Percentiles rank a stretch among this genome's conserved stretches.
phyloP scores from a whole-genome alignment of 2,329 filamentous ascomycete species.

The Apiospora arundinis region DNA sequence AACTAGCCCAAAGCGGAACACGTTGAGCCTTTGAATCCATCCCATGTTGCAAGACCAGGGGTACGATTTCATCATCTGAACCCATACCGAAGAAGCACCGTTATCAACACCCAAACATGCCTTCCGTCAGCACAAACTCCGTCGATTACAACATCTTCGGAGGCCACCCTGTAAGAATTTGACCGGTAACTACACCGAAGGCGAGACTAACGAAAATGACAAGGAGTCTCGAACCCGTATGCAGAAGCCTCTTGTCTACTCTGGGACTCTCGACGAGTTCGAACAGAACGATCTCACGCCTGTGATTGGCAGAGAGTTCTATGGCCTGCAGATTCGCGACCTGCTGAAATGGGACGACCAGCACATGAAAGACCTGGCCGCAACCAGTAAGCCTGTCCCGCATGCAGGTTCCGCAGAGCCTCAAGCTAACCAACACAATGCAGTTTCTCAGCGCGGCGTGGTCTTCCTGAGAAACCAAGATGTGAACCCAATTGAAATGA shows the following conservation, averaged over 20 bases:
- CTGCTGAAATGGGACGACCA: constrained; percentile 31
- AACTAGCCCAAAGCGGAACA: constrained; percentile 23
- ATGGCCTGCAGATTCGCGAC: constrained; percentile 41
- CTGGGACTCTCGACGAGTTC: constrained; percentile 48
- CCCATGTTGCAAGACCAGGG: constrained; percentile 10
- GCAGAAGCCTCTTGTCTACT: constrained; percentile 45
- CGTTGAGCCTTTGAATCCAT: background rate
- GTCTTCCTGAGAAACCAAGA: constrained; percentile 58
- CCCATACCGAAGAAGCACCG: constrained; percentile 14
- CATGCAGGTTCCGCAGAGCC: constrained; percentile 15
- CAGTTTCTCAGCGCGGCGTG: constrained; percentile 55
- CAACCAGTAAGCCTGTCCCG: constrained; percentile 32
- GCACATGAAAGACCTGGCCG: constrained; percentile 33
- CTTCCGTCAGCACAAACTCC: constrained; percentile 37
- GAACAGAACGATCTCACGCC: constrained; percentile 43
- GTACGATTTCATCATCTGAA: constrained; percentile 20
- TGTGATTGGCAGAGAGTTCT: constrained; percentile 42
- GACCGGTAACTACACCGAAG: background rate
- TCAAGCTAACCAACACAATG: background rate
- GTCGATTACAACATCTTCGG: constrained; percentile 33
- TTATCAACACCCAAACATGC: constrained; percentile 38
- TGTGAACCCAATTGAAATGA: constrained; percentile 51
- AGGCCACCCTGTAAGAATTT: constrained; percentile 29
- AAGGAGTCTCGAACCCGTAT: constrained; percentile 32
- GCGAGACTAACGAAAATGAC: background rate